These are phyloP conservation scores for Tulasnella sp. DNA, from an alignment of 768 basidiomycete species.

Conservation along the genomic window DNA sequence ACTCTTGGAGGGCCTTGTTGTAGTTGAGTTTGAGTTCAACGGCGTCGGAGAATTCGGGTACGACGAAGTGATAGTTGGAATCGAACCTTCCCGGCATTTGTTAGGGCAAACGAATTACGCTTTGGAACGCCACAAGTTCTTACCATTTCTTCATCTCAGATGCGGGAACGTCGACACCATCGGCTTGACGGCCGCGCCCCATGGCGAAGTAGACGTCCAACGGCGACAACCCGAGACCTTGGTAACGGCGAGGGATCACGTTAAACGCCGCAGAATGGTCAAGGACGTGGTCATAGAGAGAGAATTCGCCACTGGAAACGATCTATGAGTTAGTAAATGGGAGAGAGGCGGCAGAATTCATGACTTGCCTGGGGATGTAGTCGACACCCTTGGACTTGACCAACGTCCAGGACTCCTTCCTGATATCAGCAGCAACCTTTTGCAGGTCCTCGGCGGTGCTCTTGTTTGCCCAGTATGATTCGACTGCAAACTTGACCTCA, in stretches of 20 bases:
- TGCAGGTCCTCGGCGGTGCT: slow-evolving; percentile 75
- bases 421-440: slow-evolving; percentile 75
- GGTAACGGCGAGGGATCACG: slow-evolving; percentile 89
- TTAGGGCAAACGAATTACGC: not conserved
- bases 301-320: slow-evolving; percentile 81
- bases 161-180: slow-evolving; percentile 89
- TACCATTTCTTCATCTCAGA: slow-evolving; percentile 99
- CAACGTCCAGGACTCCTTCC: slow-evolving; percentile 75
- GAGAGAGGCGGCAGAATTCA: slow-evolving; percentile 9
- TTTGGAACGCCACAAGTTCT: slow-evolving; percentile 23
- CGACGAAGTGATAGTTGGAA: slow-evolving; percentile 98
- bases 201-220: slow-evolving; percentile 98
- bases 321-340: slow-evolving; percentile 20
- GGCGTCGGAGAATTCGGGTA: slow-evolving; percentile 83
- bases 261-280: slow-evolving; percentile 96
- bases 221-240: slow-evolving; percentile 68
- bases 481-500: slow-evolving; percentile 95
- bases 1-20: slow-evolving; percentile 93
- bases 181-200: slow-evolving; percentile 95
- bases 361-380: slow-evolving; percentile 72
- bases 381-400: slow-evolving; percentile 81
- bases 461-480: slow-evolving; percentile 96
- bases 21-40: slow-evolving; percentile 90
- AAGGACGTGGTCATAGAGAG: slow-evolving; percentile 96
- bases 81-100: slow-evolving; percentile 57